Base-by-base conservation (phyloP, 768 basidiomycete genomes). In the Termitomyces sp. region DNA sequence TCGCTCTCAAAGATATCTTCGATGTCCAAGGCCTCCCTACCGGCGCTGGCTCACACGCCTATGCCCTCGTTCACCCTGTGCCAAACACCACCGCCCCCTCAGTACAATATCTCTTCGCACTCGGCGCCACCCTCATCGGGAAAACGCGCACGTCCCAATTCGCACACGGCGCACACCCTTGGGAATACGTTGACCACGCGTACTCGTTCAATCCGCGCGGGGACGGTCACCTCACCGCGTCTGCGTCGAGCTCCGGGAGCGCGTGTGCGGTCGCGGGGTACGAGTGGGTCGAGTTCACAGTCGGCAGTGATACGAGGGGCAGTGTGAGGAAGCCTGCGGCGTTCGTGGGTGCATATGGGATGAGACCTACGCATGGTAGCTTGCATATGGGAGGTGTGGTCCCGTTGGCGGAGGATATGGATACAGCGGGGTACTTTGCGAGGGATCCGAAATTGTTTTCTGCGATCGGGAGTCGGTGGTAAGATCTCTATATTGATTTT, bases 111-210 rank as follows among this genome's bases (percentile, higher is more conserved):
- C 73, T 84, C 5, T 61, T 80, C 31, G 70, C 73, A 49, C 71
- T 75, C 40, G 83, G 83, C 23, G 78, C 78, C 17, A 67, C 76
- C 11, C 67, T 82, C 59, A 73, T 84, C 2, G 82, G 81, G 37
- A 84, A 83, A 64, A 76, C 77, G 8, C 79, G 78, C 55, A 78
- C 78, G 9, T 77, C 78, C 0, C 78, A 79, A 60, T 80, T 80
- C 59, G 78, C 77, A n/a, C 78, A 78, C 60, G 78, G 77, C 3
- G 73, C 73, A 0, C 58, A 70, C 26, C 73, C 73, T 6, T 74
- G 73, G 73, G 72, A 75, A 52, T 73, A 67, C 58, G 54, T 65
- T 9, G 73, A 75, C 45, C 60, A 71, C 15, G 60, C 68, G 8
- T 75, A 75, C 56, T 71, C 73, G 1, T 69, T 67, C 67, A 75